A percentile compares a stretch with the other conserved stretches of the same genome.
These are phyloP conservation scores for Populus simonii DNA, from an alignment of 345 rosid genomes.

Conservation along the genomic window DNA sequence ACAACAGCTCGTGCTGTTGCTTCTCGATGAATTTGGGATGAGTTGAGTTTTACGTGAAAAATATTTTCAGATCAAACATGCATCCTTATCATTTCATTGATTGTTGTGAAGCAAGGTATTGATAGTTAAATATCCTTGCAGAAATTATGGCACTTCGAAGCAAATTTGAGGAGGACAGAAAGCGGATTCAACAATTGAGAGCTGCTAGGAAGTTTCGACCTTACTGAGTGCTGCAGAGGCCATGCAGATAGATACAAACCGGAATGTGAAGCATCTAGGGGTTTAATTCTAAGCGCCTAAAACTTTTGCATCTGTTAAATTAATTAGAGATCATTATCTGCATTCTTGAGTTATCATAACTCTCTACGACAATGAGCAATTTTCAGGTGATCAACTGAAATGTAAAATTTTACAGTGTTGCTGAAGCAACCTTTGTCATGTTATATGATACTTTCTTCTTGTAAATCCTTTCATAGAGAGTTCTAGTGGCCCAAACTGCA, in stretches of 20 bases:
- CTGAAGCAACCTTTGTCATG: neutral
- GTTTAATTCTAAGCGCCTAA: neutral
- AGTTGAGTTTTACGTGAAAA: neutral
- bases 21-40: neutral
- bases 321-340: neutral
- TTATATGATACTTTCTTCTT: neutral
- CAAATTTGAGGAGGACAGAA: constrained; percentile 88
- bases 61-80: neutral
- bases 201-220: constrained; percentile 93
- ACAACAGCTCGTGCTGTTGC: neutral
- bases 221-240: constrained; percentile 37
- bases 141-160: constrained; percentile 74
- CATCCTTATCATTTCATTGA: neutral
- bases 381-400: neutral
- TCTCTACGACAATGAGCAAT: neutral
- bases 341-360: neutral
- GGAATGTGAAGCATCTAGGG: neutral
- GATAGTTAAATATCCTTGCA: constrained; percentile 30
- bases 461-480: neutral
- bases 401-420: neutral
- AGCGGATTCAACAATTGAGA: constrained; percentile 80
- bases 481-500: neutral
- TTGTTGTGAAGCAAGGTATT: neutral
- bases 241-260: neutral
- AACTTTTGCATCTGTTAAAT: neutral